Conservation (phyloP, 495 filamentous ascomycete genomes). For the Trichoderma virens region DNA sequence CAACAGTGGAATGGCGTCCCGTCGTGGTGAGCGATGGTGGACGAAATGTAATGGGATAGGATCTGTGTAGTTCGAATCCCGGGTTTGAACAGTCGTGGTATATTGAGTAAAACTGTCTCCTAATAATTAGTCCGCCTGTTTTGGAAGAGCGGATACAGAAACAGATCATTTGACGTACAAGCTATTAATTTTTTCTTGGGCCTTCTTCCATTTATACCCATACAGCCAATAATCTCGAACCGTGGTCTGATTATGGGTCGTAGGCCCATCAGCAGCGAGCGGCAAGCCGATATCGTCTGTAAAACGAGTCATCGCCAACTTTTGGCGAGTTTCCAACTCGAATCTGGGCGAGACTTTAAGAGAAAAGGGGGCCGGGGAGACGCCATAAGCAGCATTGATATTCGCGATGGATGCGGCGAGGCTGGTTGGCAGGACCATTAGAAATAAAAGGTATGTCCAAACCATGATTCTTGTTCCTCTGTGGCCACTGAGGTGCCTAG, state of each 20-base stretch:
- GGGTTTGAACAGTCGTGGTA: not conserved
- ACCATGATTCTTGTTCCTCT: no score
- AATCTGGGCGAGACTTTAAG: not conserved
- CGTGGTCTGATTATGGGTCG: not conserved
- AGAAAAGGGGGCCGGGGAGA: not conserved
- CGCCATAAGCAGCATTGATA: not conserved
- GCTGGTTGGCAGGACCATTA: no score
- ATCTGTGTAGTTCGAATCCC: not conserved
- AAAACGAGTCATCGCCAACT: not conserved
- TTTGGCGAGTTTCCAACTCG: not conserved
- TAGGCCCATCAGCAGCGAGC: not conserved
- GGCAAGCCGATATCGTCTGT: not conserved
- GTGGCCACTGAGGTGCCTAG: no score
- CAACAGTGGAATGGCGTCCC: not conserved
- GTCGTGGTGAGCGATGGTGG: not conserved
- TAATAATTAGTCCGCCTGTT: not conserved
- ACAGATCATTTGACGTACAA: not conserved
- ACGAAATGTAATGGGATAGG: not conserved
- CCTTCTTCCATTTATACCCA: not conserved
- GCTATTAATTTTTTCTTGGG: not conserved
- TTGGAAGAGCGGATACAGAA: not conserved
- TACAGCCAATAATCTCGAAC: not conserved
- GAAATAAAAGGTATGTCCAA: no score
- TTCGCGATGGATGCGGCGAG: no score
- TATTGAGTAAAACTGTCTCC: not conserved